Base-by-base conservation (phyloP, 257 asterid species). In the Fraxinus cuspidata region DNA sequence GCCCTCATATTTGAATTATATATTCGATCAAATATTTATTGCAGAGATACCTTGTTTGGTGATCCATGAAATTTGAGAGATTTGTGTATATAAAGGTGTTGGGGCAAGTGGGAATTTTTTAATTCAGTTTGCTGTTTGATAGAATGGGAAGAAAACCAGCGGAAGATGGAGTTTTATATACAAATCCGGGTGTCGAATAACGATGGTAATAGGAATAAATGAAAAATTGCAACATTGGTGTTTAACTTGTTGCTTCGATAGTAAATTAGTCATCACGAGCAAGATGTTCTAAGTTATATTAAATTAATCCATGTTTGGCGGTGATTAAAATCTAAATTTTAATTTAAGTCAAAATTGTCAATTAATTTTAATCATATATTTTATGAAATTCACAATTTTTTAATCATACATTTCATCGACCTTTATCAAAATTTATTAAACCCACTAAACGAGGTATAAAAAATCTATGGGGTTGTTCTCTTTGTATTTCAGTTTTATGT, bases 21-120 rank as follows among this genome's bases (percentile, higher is more conserved):
- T 1, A 2, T 34, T 21, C 18, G 32, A 63, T 0, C 53, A 23
- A 4, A 16, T 53, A 4, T 72, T 0, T 35, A 49, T 47, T 2
- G 31, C 8, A 21, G 3, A 23, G 13, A 25, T 21, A 81, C 85
- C 82, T 84, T 63, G 35, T 70, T 81, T 77, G 71, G 60, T 74
- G 77, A 56, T 79, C 83, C 83, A 83, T 82, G 85, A 35, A 74
- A 70, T 42, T 70, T 34, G 18, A 63, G 7, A 15, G 7, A 63
- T 10, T 3, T 6, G 34, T 27, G 34, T 63, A 63, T 63, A 63
- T 63, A 35, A 49, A 31, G n/a, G 29, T 11, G 58, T 18, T 73
- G 56, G 40, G 34, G 75, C 19, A 34, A 47, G 65, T 29, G 68
- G 42, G 25, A 7, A 21, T 7, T 21, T 58, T 58, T 34, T 18